A percentile compares a stretch with the other conserved stretches of the same genome.
Evolutionary conservation across 1,284 basidiomycete genomes (phyloP).

Genomic region (Heterobasidion annosum): DNA sequence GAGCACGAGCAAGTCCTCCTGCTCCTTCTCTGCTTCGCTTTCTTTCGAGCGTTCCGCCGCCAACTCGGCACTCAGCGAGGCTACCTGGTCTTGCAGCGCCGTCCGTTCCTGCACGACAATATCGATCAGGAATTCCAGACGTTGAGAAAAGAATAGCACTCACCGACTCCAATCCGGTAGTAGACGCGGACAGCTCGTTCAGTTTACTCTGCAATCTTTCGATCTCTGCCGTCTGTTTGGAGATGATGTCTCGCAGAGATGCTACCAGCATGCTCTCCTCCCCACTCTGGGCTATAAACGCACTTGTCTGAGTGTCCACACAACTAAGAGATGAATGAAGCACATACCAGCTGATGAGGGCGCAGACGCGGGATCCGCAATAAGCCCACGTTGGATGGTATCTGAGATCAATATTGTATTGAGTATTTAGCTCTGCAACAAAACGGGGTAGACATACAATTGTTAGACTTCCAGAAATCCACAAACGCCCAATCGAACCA

Average conservation of each 20-base stretch:
- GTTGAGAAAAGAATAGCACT: conserved; percentile 5
- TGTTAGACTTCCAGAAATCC: conserved; percentile 99
- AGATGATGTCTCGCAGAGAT: conserved; percentile 75
- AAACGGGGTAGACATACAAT: conserved; percentile 48
- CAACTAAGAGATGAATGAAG: neutral
- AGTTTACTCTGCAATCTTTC: conserved; percentile 51
- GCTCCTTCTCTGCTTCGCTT: conserved; percentile 85
- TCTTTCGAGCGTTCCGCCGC: conserved; percentile 52
- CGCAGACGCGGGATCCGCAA: conserved; percentile 52
- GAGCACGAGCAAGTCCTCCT: conserved; percentile 89
- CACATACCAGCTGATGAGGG: conserved; percentile 47
- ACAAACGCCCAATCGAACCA: conserved; percentile 99
- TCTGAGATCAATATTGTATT: conserved; percentile 28
- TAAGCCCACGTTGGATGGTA: conserved; percentile 60
- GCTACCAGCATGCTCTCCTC: conserved; percentile 75
- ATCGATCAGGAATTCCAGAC: conserved; percentile 16
- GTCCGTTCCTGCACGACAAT: conserved; percentile 12
- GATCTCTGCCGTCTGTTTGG: conserved; percentile 71
- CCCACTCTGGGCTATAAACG: conserved; percentile 50
- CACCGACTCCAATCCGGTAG: conserved; percentile 16
- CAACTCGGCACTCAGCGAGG: conserved; percentile 30
- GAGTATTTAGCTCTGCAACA: conserved; percentile 1
- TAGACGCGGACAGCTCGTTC: conserved; percentile 20
- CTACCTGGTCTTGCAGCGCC: conserved; percentile 32
- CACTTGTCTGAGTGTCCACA: neutral